Conservation (phyloP, 192 early-diverging fungal species). For the Entophlyctis helioformis region DNA sequence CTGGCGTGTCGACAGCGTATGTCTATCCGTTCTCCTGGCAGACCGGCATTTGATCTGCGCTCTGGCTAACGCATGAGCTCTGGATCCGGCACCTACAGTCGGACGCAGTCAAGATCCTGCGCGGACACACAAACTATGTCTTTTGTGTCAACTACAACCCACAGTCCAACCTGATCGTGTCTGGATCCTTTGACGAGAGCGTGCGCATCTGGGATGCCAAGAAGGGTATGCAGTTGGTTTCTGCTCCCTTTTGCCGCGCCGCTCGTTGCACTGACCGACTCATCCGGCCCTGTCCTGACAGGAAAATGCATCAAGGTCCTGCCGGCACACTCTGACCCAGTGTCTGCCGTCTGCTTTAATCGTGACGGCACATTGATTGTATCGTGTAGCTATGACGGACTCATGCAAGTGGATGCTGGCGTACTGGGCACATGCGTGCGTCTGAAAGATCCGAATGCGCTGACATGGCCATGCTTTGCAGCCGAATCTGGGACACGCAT, state of each 20-base stretch:
- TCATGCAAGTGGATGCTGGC: slow-evolving; percentile 58
- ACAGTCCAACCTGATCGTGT: slow-evolving; percentile 83
- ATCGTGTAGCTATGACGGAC: slow-evolving; percentile 85
- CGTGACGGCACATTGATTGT: slow-evolving; percentile 95
- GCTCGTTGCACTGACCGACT: too few relatives aligned
- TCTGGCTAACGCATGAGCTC: slow-evolving; percentile 6
- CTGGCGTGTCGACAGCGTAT: slow-evolving; percentile 73
- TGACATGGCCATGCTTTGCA: slow-evolving; percentile 10
- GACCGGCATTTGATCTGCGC: background rate
- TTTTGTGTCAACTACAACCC: slow-evolving; percentile 98
- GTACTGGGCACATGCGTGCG: background rate
- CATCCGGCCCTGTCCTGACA: too few relatives aligned
- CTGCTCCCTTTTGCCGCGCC: too few relatives aligned
- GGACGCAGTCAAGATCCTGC: slow-evolving; percentile 59
- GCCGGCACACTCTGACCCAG: slow-evolving; percentile 92
- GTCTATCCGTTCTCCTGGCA: too few relatives aligned
- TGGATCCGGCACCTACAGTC: slow-evolving; percentile 22
- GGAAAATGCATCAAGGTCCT: slow-evolving; percentile 84
- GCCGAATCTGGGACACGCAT: slow-evolving; percentile 96
- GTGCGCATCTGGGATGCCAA: slow-evolving; percentile 94
- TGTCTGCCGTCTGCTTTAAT: slow-evolving; percentile 91
- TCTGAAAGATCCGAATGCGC: too few relatives aligned
- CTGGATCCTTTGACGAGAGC: slow-evolving; percentile 95
- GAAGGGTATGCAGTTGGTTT: slow-evolving; percentile 60
- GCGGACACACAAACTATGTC: slow-evolving; percentile 92